Conservation (phyloP, 108 stramenopile genomes). For the Conticribra weissflogii region DNA sequence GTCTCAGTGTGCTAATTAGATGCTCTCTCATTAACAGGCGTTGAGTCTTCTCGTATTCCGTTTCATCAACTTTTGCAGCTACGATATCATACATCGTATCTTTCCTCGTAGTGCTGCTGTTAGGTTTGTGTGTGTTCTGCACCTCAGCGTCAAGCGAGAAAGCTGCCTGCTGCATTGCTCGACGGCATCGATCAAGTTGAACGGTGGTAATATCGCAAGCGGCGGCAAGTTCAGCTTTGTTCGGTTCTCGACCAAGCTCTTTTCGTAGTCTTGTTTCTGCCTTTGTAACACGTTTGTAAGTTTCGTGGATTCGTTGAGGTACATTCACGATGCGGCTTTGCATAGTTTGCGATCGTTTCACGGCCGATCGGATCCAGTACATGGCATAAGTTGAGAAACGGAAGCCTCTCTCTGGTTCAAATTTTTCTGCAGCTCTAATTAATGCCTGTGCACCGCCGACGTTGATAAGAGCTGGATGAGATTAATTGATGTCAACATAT, state of each 20-base stretch:
- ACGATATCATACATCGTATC: constrained; percentile 70
- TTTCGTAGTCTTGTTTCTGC: constrained; percentile 39
- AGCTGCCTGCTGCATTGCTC: constrained; percentile 71
- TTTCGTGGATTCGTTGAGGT: constrained; percentile 82
- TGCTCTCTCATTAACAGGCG: constrained; percentile 66
- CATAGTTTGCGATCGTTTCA: constrained; percentile 79
- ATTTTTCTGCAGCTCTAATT: constrained; percentile 95
- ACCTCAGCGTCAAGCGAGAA: constrained; percentile 75
- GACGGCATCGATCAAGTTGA: constrained; percentile 72
- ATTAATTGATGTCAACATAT: background rate
- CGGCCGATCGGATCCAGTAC: constrained; percentile 95
- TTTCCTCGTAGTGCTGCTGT: constrained; percentile 21
- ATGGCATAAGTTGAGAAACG: constrained; percentile 97
- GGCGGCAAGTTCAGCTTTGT: constrained; percentile 58
- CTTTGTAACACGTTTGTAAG: constrained; percentile 68
- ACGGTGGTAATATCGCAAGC: constrained; percentile 61
- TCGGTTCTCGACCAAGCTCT: constrained; percentile 65
- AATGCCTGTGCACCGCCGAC: constrained; percentile 70
- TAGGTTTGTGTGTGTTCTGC: constrained; percentile 54
- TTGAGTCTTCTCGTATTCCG: constrained; percentile 51
- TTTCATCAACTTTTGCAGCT: constrained; percentile 56
- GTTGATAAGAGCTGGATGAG: background rate
- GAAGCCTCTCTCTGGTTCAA: constrained; percentile 91
- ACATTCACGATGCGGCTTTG: constrained; percentile 76
- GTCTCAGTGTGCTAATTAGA: constrained; percentile 59